Conservation (phyloP, 257 asterid species). For the Rhazya stricta region DNA sequence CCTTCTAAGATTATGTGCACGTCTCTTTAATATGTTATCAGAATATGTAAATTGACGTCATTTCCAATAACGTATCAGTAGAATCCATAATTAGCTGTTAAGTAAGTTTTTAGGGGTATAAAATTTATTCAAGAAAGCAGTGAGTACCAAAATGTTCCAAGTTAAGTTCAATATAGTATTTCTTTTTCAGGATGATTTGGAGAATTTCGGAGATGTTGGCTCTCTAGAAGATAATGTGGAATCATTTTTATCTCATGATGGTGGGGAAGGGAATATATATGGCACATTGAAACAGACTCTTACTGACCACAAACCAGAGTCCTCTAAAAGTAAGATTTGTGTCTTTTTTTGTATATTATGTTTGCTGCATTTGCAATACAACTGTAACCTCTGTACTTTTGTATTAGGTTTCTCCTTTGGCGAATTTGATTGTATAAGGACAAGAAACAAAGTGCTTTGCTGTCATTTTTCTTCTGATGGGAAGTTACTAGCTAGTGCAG, state of each 20-base stretch:
- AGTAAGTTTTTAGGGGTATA: not conserved
- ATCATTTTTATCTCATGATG: conserved; percentile 81
- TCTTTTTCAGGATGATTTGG: conserved; percentile 78
- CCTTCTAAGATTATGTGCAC: not conserved
- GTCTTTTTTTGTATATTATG: conserved; percentile 2
- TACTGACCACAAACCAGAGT: conserved; percentile 35
- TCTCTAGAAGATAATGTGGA: conserved; percentile 89
- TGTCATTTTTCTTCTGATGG: conserved; percentile 99
- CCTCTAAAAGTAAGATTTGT: conserved; percentile 59
- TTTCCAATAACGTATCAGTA: not conserved
- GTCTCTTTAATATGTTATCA: not conserved
- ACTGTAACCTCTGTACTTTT: conserved; percentile 4
- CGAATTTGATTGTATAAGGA: conserved; percentile 84
- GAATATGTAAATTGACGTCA: not conserved
- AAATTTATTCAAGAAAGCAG: not conserved
- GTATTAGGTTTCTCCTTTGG: conserved; percentile 55
- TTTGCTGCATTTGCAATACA: conserved; percentile 5
- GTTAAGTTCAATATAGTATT: not conserved
- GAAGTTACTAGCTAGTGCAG: conserved; percentile 90
- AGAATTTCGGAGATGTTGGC: conserved; percentile 88
- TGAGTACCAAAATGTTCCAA: not conserved
- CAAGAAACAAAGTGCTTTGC: conserved; percentile 86
- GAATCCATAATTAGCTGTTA: not conserved
- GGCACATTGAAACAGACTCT: conserved; percentile 40
- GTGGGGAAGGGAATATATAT: conserved; percentile 83